phyloP scores from a whole-genome alignment of 1,284 basidiomycete species.

The Marasmius fiardii region DNA sequence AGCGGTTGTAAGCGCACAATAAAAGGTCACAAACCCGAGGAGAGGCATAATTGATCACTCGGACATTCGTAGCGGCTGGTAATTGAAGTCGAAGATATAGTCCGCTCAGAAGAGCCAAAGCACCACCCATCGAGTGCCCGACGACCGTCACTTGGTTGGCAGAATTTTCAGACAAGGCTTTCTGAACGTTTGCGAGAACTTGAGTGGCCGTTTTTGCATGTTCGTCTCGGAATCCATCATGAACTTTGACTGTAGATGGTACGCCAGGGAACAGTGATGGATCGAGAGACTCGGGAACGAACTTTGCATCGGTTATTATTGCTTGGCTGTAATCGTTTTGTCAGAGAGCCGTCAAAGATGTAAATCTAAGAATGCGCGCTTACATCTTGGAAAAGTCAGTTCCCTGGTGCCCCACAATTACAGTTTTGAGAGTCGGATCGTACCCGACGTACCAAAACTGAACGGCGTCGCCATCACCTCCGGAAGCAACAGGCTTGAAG shows the following conservation, averaged over 20 bases:
- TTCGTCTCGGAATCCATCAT: conserved; percentile 47
- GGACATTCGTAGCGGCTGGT: conserved; percentile 26
- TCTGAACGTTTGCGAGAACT: conserved; percentile 41
- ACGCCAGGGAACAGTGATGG: conserved; percentile 54
- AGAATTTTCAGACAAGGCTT: conserved; percentile 30
- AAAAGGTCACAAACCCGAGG: conserved; percentile 32
- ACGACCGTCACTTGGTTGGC: conserved; percentile 39
- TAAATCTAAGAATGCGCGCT: conserved; percentile 7
- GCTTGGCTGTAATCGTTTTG: too few species aligned
- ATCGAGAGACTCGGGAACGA: conserved; percentile 33
- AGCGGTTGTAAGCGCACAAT: not conserved
- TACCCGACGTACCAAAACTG: conserved; percentile 46
- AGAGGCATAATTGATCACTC: conserved; percentile 31
- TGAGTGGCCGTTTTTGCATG: conserved; percentile 45
- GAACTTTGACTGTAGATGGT: conserved; percentile 41
- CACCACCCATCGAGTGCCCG: conserved; percentile 47
- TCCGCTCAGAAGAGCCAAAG: conserved; percentile 36
- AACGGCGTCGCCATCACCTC: conserved; percentile 50
- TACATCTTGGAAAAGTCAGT: conserved; percentile 47
- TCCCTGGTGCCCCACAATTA: conserved; percentile 52
- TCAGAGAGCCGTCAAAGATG: too few species aligned
- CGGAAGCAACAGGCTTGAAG: conserved; percentile 56
- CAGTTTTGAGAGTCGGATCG: conserved; percentile 30
- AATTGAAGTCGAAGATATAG: conserved; percentile 35
- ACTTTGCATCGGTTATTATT: conserved; percentile 33